phyloP scores from a whole-genome alignment of 441 rosid genomes.

The Corymbia calophylla region DNA sequence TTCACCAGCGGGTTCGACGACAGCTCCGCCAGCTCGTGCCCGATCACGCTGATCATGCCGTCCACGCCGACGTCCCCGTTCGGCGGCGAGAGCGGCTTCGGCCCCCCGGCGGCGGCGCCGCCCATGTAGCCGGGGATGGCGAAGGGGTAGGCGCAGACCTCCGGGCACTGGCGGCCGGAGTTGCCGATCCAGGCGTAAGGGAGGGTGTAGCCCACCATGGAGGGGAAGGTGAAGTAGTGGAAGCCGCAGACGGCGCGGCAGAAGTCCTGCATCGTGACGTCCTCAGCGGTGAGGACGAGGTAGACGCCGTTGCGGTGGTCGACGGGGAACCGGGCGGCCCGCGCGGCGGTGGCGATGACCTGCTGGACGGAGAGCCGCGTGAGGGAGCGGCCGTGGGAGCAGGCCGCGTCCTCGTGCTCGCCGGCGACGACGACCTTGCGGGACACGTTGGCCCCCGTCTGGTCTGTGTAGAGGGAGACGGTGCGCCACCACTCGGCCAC shows the following conservation, averaged over 20 bases:
- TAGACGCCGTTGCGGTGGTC: conserved; percentile 86
- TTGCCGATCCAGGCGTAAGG: conserved; percentile 96
- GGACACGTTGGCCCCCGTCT: conserved; percentile 84
- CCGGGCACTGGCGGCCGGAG: conserved; percentile 77
- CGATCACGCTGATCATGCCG: conserved; percentile 95
- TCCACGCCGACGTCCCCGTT: conserved; percentile 78
- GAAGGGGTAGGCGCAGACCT: conserved; percentile 84
- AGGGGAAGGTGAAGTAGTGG: conserved; percentile 90
- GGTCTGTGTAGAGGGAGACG: conserved; percentile 74
- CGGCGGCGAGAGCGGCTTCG: conserved; percentile 49
- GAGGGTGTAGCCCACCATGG: conserved; percentile 83
- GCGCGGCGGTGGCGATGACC: conserved; percentile 59
- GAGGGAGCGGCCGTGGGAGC: conserved; percentile 50
- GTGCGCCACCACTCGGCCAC: conserved; percentile 87
- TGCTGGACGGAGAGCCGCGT: conserved; percentile 81
- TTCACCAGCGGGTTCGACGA: conserved; percentile 77
- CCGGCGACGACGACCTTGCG: conserved; percentile 52
- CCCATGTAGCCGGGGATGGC: conserved; percentile 87
- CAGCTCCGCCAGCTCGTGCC: conserved; percentile 82
- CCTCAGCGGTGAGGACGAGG: conserved; percentile 58
- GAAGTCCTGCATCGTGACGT: conserved; percentile 74
- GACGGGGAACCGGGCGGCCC: conserved; percentile 62
- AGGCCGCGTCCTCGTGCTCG: conserved; percentile 44
- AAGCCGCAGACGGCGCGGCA: conserved; percentile 88
- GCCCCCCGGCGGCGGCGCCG: conserved; percentile 35